phyloP scores from a whole-genome alignment of 176 grass and related monocot genomes.

The Calamus simplicifolius region DNA sequence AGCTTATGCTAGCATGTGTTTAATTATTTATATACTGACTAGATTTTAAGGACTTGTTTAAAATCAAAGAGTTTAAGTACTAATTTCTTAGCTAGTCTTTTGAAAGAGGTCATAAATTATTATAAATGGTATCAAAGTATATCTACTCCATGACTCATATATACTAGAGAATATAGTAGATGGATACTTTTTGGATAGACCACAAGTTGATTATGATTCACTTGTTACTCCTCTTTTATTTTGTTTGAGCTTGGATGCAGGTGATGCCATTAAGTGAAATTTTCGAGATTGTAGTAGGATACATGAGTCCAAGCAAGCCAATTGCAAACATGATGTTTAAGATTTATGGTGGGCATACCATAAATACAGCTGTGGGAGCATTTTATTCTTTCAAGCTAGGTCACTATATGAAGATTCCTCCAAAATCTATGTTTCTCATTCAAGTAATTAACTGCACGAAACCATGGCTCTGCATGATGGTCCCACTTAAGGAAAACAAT shows the following conservation, averaged over 20 bases:
- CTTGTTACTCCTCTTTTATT: neutral
- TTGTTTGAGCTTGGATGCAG: neutral
- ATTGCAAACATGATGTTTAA: neutral
- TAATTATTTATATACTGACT: too few relatives aligned
- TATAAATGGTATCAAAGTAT: too few relatives aligned
- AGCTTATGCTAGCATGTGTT: too few relatives aligned
- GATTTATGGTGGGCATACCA: neutral
- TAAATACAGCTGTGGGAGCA: neutral
- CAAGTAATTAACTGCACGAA: neutral
- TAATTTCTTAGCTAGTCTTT: too few relatives aligned
- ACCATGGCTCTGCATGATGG: too few relatives aligned
- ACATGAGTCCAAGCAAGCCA: neutral
- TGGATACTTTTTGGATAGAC: too few relatives aligned
- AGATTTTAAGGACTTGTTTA: too few relatives aligned
- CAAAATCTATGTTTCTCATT: neutral
- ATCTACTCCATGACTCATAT: too few relatives aligned
- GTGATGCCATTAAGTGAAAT: neutral
- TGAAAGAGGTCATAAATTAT: too few relatives aligned
- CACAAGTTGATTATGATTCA: neutral
- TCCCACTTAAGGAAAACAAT: too few relatives aligned
- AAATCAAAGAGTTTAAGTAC: too few relatives aligned
- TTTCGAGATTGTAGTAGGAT: neutral
- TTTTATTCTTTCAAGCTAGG: neutral
- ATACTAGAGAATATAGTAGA: too few relatives aligned
- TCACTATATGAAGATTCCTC: conserved; percentile 5